Evolutionary conservation across 768 basidiomycete genomes (phyloP), one percentile per base, ranked within the genome.

Genomic region (Termitomyces sp.): DNA sequence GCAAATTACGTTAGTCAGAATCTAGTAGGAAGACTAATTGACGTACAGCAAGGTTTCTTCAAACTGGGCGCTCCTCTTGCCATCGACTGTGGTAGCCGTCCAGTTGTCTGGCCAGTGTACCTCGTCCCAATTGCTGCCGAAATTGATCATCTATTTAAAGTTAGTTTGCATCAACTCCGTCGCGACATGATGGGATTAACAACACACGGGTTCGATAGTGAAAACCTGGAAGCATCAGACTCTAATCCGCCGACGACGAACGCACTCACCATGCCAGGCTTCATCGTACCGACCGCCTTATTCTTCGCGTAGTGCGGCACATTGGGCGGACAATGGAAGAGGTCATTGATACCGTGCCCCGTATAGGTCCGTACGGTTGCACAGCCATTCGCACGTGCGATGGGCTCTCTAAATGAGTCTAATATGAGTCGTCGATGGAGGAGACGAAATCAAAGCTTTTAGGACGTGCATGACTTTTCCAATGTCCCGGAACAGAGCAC

Each of bases 261-360:
- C 37, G n/a, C 10, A 71, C 86, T 65, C 61, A 92, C 91, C 91
- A 88, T 96, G 62, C 95, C 95, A 23, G 90, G 72, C 68, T 93
- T 94, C 94, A 98, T 96, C 5, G 86, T 83, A 23, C 95, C 95
- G 2, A 93, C 77, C 42, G 91, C 91, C 71, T 94, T 96, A 67
- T 92, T 95, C 69, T 94, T 94, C 21, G 91, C 92, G 63, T 96
- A 97, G 72, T 97, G 95, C 11, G 94, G 92, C 41, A 97, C 84
- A 68, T 94, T 97, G 1, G 95, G 95, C 0, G 85, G 64, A 56
- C 73, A 74, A 68, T 97, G 94, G 79, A 96, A 97, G 58, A 92
- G 75, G 55, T 89, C 75, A 69, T 96, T 87, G 66, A 94, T 82
- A 38, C 94, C 94, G 67, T 96, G 95, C 14, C 92, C 95, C 3